These are phyloP conservation scores for Discostella pseudostelligera DNA, from an alignment of 108 stramenopile species.

Conservation along the genomic window DNA sequence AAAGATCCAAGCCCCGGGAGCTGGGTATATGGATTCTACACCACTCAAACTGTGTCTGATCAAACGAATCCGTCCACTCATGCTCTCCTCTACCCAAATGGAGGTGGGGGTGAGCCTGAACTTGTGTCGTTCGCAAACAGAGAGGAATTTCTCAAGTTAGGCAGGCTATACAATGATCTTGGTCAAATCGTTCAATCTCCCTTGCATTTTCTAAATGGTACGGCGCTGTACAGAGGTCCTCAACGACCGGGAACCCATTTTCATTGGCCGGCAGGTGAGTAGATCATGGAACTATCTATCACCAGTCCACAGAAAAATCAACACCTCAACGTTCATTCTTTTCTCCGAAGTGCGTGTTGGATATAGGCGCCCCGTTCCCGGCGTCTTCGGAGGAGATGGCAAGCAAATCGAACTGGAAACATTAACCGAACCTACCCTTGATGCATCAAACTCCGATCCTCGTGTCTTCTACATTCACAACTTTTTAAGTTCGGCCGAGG, in stretches of 20 bases:
- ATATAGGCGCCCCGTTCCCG: conserved; percentile 40
- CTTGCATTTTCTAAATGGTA: conserved; percentile 38
- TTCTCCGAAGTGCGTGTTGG: conserved; percentile 29
- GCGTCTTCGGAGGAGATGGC: conserved; percentile 35
- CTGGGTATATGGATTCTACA: conserved; percentile 45
- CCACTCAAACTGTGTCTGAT: conserved; percentile 18
- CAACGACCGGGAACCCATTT: conserved; percentile 43
- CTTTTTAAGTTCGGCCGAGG: conserved; percentile 46
- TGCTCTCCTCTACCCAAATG: conserved; percentile 38
- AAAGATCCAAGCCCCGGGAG: conserved; percentile 26
- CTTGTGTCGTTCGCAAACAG: conserved; percentile 24
- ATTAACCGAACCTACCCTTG: conserved; percentile 31
- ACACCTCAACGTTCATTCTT: not conserved
- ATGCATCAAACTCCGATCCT: conserved; percentile 16
- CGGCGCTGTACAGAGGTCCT: conserved; percentile 45
- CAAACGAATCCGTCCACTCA: conserved; percentile 37
- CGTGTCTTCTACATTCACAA: conserved; percentile 54
- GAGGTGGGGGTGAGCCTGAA: conserved; percentile 33
- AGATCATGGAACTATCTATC: not conserved
- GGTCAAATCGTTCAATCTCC: conserved; percentile 46
- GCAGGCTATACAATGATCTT: conserved; percentile 43
- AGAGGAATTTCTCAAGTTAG: conserved; percentile 31
- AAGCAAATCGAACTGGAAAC: conserved; percentile 45
- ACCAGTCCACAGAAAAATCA: not conserved
- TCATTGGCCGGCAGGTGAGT: conserved; percentile 45